Percentiles rank a stretch among this genome's conserved stretches.
These are phyloP conservation scores for Tricladium varicosporioides DNA, from an alignment of 2,329 filamentous ascomycete genomes.

Conservation along the genomic window DNA sequence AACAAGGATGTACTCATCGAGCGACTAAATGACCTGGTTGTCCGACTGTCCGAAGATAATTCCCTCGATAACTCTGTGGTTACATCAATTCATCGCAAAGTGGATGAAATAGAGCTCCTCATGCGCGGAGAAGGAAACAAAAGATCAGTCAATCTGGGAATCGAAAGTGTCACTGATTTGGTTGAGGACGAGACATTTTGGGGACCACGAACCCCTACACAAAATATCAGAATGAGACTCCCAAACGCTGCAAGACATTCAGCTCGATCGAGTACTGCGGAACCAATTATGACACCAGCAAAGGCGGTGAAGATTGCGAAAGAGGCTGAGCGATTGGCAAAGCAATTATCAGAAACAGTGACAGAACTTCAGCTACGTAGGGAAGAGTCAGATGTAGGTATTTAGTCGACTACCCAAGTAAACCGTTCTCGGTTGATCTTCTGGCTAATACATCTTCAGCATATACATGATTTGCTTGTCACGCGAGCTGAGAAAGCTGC, in stretches of 20 bases:
- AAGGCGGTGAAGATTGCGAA: slow-evolving; percentile 38
- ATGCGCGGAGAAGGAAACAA: slow-evolving; percentile 19
- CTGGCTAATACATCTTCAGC: slow-evolving; percentile 36
- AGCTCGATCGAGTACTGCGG: neutral
- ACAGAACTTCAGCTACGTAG: slow-evolving; percentile 51
- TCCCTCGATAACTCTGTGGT: slow-evolving; percentile 30
- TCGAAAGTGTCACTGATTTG: neutral
- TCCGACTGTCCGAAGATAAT: slow-evolving; percentile 30
- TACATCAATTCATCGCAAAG: slow-evolving; percentile 34
- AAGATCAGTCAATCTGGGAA: neutral
- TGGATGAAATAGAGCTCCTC: slow-evolving; percentile 38
- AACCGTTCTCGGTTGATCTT: slow-evolving; percentile 6
- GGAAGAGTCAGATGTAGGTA: slow-evolving; percentile 57
- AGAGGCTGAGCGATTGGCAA: slow-evolving; percentile 46
- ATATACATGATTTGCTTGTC: slow-evolving; percentile 61
- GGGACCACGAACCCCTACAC: slow-evolving; percentile 25
- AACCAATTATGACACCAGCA: slow-evolving; percentile 16
- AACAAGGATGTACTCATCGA: slow-evolving; percentile 35
- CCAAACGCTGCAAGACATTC: slow-evolving; percentile 3
- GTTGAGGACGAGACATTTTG: slow-evolving; percentile 20
- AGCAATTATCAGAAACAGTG: slow-evolving; percentile 49
- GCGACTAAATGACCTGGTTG: slow-evolving; percentile 35
- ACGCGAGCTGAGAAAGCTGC: slow-evolving; percentile 56
- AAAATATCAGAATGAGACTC: slow-evolving; percentile 18
- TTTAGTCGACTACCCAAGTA: neutral